A percentile compares a stretch with the other conserved stretches of the same genome.
These are phyloP conservation scores for Sedum album DNA, from an alignment of 164 flowering plant species.

Conservation along the genomic window DNA sequence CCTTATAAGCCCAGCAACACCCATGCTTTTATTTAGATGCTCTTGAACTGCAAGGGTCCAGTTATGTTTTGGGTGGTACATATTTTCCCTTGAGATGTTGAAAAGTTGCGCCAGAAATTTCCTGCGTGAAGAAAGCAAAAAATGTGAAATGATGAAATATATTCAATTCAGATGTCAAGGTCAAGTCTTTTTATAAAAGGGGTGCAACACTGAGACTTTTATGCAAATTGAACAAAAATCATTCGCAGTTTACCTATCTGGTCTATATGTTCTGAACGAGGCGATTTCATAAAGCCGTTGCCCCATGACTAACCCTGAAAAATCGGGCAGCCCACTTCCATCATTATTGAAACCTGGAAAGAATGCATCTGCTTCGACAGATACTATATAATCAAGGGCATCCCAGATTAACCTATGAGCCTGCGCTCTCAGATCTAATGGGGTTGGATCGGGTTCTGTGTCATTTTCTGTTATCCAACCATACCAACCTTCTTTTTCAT, in stretches of 20 bases:
- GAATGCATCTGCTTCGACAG: slow-evolving; percentile 91
- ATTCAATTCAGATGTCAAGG: not conserved
- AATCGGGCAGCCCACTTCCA: slow-evolving; percentile 90
- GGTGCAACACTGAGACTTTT: not conserved
- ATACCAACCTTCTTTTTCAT: slow-evolving; percentile 99
- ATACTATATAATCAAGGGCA: slow-evolving; percentile 92
- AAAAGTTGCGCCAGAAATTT: slow-evolving; percentile 49
- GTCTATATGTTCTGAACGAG: slow-evolving; percentile 80
- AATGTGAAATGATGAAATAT: not conserved
- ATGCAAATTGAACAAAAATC: not conserved
- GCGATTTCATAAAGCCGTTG: slow-evolving; percentile 75
- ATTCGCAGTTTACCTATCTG: slow-evolving; percentile 64
- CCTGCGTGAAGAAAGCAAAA: slow-evolving; percentile 32
- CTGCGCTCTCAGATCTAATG: slow-evolving; percentile 49
- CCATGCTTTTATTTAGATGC: slow-evolving; percentile 74
- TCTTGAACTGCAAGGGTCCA: slow-evolving; percentile 70
- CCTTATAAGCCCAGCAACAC: slow-evolving; percentile 57
- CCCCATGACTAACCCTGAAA: slow-evolving; percentile 93
- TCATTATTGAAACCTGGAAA: slow-evolving; percentile 90
- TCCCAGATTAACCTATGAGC: slow-evolving; percentile 94
- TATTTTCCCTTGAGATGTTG: slow-evolving; percentile 45
- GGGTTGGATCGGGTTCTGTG: slow-evolving; percentile 80
- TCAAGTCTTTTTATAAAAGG: not conserved
- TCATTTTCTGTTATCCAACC: slow-evolving; percentile 84
- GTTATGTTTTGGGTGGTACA: slow-evolving; percentile 63